Base-by-base conservation (phyloP, 2,329 filamentous ascomycete species). In the Aspergillus calidoustus region DNA sequence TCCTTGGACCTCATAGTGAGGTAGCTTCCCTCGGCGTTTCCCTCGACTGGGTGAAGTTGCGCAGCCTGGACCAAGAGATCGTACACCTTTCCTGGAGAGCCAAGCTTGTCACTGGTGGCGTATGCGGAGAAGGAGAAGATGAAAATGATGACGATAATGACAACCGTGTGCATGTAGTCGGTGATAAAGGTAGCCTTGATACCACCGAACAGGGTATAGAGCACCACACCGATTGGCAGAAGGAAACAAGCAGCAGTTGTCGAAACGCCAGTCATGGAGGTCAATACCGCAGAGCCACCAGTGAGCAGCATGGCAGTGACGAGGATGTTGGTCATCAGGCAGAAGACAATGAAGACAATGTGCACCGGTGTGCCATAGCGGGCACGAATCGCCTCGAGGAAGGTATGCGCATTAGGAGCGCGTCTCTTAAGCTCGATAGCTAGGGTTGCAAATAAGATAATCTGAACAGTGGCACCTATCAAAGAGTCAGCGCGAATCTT, bases 221-320 rank as follows among this genome's bases (percentile, higher is more conserved):
- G 80, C 2, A 93, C 86, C 30, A 96, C 91, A 67, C 91, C 91
- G 7, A 95, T 79, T 0, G 92, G 92, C 2, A 96, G 82, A 47
- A 96, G 80, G 79, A 93, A 96, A 72, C 91, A 95, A 61, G 91
- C 93, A 1, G 93, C 93, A 9, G 89, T 88, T 15, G 90, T 92
- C 34, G 86, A 85, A 74, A 93, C 88, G 31, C 91, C 91, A 1
- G 90, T 92, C 54, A 93, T 79, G 11, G 88, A 84, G 46, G 80
- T 85, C 66, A 91, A 85, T 0, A 94, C 93, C 5, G 91, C 90
- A 11, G 88, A 87, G 47, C 92, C 93, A 63, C 93, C 93, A 19
- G 92, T 92, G 64, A 97, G 85, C 54, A 97, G 80, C 92, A 96
- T 96, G 53, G 92, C 88, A 1, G 92, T 94, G 34, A 97, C 93